Percentiles rank a stretch among this genome's conserved stretches.
Conservation (phyloP, 2,329 filamentous ascomycete genomes). For the Hypocreales sp. region DNA sequence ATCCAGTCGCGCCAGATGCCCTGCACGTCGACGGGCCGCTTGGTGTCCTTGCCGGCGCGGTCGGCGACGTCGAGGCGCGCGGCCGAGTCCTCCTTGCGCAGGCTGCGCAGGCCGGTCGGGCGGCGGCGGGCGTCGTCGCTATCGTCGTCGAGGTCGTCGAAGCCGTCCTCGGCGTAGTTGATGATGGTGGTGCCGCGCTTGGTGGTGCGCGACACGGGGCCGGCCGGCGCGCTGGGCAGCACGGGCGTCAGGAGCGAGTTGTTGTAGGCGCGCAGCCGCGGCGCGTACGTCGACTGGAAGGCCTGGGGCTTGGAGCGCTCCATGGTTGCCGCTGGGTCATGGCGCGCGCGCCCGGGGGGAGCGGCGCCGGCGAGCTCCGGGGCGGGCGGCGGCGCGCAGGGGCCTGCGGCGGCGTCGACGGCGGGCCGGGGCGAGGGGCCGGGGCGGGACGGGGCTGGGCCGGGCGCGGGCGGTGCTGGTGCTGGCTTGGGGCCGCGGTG, state of each 20-base stretch:
- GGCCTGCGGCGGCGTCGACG: too few relatives aligned
- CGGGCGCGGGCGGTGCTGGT: too few relatives aligned
- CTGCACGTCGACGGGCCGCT: conserved; percentile 66
- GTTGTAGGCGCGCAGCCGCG: conserved; percentile 75
- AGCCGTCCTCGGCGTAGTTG: conserved; percentile 95
- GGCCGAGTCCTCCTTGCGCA: conserved; percentile 59
- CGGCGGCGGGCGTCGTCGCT: conserved; percentile 63
- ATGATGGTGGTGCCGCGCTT: conserved; percentile 94
- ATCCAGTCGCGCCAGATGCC: conserved; percentile 96
- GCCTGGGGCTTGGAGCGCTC: conserved; percentile 54
- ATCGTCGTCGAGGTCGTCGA: conserved; percentile 62
- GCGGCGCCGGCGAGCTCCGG: too few relatives aligned
- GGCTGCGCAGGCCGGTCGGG: conserved; percentile 69
- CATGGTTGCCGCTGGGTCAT: conserved; percentile 29
- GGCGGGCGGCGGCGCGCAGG: too few relatives aligned
- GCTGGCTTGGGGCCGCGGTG: too few relatives aligned
- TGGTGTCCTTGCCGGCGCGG: conserved; percentile 71
- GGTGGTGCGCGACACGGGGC: conserved; percentile 65
- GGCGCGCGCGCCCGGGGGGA: conserved; percentile 6
- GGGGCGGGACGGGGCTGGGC: too few relatives aligned
- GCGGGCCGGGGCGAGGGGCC: too few relatives aligned
- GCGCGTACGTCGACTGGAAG: conserved; percentile 82
- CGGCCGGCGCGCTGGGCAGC: conserved; percentile 51
- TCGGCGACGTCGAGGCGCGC: conserved; percentile 50
- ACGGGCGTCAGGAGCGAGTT: conserved; percentile 85